Conservation (phyloP, 1,139 yeast genomes). For the Pichia sp. region DNA sequence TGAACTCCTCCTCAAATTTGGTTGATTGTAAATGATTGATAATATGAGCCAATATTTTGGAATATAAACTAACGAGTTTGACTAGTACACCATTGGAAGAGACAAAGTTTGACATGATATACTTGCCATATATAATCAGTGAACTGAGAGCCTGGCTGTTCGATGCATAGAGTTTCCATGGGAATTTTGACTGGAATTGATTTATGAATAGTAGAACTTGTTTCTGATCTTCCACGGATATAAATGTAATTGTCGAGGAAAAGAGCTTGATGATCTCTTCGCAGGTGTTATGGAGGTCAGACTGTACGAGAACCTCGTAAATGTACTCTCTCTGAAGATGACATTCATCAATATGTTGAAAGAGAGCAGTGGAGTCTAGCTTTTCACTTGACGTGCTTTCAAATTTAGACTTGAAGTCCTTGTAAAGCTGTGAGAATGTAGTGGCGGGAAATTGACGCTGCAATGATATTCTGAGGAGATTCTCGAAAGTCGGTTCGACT, state of each 20-base stretch:
- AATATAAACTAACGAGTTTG: conserved; percentile 1
- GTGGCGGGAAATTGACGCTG: conserved; percentile 19
- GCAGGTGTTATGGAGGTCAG: conserved; percentile 20
- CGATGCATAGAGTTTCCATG: conserved; percentile 16
- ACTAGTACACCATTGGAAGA: conserved; percentile 1
- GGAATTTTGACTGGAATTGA: conserved; percentile 17
- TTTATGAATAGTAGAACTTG: conserved; percentile 16
- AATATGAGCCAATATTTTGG: conserved; percentile 4
- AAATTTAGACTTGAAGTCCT: conserved; percentile 20
- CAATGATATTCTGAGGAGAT: conserved; percentile 18
- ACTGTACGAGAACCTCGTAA: conserved; percentile 20
- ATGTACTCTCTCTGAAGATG: conserved; percentile 22
- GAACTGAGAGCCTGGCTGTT: conserved; percentile 12
- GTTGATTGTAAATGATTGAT: not conserved
- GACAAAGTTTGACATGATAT: conserved; percentile 1
- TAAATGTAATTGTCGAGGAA: conserved; percentile 9
- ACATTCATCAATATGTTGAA: conserved; percentile 11
- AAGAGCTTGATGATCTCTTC: conserved; percentile 18
- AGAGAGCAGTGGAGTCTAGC: conserved; percentile 17
- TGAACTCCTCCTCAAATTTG: conserved; percentile 5
- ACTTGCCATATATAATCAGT: conserved; percentile 11
- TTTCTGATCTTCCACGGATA: conserved; percentile 18
- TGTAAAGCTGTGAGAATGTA: conserved; percentile 22
- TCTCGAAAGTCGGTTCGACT: conserved; percentile 17
- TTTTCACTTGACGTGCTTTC: conserved; percentile 4